A percentile compares a stretch with the other conserved stretches of the same genome.
Evolutionary conservation across 352 stramenopile genomes (phyloP).

Genomic region (Phytophthora constricta): DNA sequence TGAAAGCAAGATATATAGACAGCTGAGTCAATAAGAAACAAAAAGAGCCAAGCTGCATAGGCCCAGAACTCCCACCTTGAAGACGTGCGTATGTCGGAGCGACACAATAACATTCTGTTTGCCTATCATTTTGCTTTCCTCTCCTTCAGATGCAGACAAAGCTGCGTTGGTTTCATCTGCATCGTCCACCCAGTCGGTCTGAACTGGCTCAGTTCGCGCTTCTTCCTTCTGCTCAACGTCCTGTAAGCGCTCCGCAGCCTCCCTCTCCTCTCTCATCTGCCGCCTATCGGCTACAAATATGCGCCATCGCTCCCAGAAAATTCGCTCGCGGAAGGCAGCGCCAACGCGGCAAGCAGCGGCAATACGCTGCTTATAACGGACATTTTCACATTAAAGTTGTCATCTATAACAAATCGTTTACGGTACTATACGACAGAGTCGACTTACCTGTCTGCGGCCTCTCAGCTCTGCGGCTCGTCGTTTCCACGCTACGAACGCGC

Average conservation of each 20-base stretch:
- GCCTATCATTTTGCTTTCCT: neutral
- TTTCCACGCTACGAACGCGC: slow-evolving; percentile 42
- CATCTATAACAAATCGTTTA: neutral
- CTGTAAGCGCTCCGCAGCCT: neutral
- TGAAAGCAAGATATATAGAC: slow-evolving; percentile 2
- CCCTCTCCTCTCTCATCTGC: neutral
- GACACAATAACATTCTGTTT: slow-evolving; percentile 3
- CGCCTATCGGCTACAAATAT: slow-evolving; percentile 13
- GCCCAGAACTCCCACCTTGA: slow-evolving; percentile 28
- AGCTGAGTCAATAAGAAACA: neutral
- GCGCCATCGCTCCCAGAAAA: slow-evolving; percentile 47
- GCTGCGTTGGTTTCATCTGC: neutral
- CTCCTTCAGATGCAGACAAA: slow-evolving; percentile 4
- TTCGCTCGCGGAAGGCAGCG: slow-evolving; percentile 45
- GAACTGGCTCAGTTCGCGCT: neutral
- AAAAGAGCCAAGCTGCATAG: neutral
- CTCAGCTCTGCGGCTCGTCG: slow-evolving; percentile 17
- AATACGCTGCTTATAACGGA: slow-evolving; percentile 34
- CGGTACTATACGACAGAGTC: neutral
- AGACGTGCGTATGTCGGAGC: slow-evolving; percentile 5
- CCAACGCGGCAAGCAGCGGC: slow-evolving; percentile 53
- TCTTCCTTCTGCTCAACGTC: neutral
- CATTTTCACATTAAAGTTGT: neutral
- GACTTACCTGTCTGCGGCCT: slow-evolving; percentile 39
- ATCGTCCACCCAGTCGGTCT: neutral